Evolutionary conservation across 106 monocot species (phyloP).

Genomic region (Acorus calamus): DNA sequence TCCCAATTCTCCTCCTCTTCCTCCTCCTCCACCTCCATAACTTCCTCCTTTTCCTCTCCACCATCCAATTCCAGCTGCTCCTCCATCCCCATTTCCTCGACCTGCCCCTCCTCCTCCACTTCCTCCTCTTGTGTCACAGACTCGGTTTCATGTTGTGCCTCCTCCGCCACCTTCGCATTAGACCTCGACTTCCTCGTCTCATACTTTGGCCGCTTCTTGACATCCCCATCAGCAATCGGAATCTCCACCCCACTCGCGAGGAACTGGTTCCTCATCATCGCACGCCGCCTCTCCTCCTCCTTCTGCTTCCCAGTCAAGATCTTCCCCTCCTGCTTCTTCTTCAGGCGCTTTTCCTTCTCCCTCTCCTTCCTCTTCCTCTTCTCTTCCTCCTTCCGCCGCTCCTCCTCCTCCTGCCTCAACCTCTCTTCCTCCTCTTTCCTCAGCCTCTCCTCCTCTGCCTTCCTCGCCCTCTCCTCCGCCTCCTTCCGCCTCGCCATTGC

Average conservation of each 20-base stretch:
- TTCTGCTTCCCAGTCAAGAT: slow-evolving; percentile 80
- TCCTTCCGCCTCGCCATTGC: slow-evolving; percentile 71
- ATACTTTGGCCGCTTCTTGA: slow-evolving; percentile 73
- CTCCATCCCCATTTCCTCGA: no score
- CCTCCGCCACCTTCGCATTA: slow-evolving; percentile 11
- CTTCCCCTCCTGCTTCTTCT: slow-evolving; percentile 83
- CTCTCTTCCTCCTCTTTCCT: slow-evolving; percentile 87
- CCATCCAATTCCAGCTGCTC: no score
- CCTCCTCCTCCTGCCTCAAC: slow-evolving; percentile 45
- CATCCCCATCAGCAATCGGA: slow-evolving; percentile 27
- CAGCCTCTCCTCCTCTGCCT: slow-evolving; percentile 80
- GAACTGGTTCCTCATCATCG: slow-evolving; percentile 79
- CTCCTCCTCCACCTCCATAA: slow-evolving; percentile 36
- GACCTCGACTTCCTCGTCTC: slow-evolving; percentile 42
- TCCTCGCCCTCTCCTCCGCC: slow-evolving; percentile 65
- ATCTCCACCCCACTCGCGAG: slow-evolving; percentile 21
- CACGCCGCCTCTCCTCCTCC: slow-evolving; percentile 68
- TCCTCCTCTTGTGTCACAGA: slow-evolving; percentile 15
- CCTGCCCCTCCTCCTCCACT: no score
- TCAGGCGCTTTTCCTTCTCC: slow-evolving; percentile 79
- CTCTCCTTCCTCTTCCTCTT: slow-evolving; percentile 86
- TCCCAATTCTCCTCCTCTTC: slow-evolving; percentile 91
- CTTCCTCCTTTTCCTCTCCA: slow-evolving; percentile 15
- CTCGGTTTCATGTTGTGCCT: slow-evolving; percentile 13
- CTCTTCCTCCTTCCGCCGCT: slow-evolving; percentile 72